A percentile compares a stretch with the other conserved stretches of the same genome.
Conservation (phyloP, 495 filamentous ascomycete species). For the Penicillium waksmanii region DNA sequence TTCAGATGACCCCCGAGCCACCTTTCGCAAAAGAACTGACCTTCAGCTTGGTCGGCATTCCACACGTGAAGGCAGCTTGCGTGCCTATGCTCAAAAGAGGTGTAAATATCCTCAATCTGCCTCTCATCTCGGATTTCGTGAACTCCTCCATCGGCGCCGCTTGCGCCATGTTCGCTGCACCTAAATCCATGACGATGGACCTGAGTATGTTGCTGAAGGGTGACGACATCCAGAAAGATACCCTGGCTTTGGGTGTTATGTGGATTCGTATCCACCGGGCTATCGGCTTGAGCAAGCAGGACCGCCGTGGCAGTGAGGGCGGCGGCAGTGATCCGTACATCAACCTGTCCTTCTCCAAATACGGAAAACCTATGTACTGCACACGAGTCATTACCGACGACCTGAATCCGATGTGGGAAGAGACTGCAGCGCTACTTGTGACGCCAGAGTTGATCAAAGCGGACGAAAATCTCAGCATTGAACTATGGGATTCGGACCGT, state of each 20-base stretch:
- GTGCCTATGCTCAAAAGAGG: constrained; percentile 87
- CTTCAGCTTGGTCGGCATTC: constrained; percentile 90
- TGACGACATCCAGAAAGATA: constrained; percentile 89
- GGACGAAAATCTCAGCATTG: constrained; percentile 87
- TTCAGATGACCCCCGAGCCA: constrained; percentile 84
- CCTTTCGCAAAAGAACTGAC: constrained; percentile 91
- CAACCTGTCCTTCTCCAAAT: constrained; percentile 75
- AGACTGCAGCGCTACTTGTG: constrained; percentile 83
- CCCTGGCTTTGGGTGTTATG: constrained; percentile 78
- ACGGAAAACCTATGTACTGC: constrained; percentile 97
- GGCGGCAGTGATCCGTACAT: constrained; percentile 97
- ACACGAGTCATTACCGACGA: constrained; percentile 94
- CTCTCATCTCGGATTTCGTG: constrained; percentile 93
- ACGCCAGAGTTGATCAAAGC: constrained; percentile 89
- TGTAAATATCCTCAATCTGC: constrained; percentile 89
- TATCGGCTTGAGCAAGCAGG: constrained; percentile 86
- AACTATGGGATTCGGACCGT: constrained; percentile 93
- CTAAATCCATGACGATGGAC: constrained; percentile 94
- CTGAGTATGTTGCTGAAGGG: constrained; percentile 87
- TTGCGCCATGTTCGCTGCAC: constrained; percentile 87
- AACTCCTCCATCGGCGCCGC: constrained; percentile 93
- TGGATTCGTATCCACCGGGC: constrained; percentile 93
- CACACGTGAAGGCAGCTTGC: constrained; percentile 88
- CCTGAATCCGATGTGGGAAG: constrained; percentile 91
- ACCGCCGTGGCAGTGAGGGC: constrained; percentile 76